Conservation (phyloP, 352 stramenopile genomes). For the Pythium diclinum region DNA sequence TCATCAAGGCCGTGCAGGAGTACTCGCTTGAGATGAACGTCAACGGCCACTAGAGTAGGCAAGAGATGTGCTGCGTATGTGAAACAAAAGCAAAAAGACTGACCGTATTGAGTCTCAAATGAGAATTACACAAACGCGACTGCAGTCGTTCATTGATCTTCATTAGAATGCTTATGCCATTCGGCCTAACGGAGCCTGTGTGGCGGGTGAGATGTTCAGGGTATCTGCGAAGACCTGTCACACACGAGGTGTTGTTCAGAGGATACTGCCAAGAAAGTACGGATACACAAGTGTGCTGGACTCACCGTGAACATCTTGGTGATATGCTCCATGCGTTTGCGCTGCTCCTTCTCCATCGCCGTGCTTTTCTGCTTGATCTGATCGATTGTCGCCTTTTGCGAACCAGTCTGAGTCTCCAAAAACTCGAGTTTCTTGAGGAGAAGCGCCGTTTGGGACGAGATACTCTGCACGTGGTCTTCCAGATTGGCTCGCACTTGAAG, state of each 20-base stretch:
- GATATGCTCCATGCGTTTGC: slow-evolving; percentile 71
- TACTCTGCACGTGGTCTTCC: slow-evolving; percentile 49
- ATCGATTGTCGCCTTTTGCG: slow-evolving; percentile 38
- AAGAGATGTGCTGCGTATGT: neutral
- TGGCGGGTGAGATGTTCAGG: slow-evolving; percentile 49
- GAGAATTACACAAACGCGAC: slow-evolving; percentile 16
- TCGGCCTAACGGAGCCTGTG: slow-evolving; percentile 15
- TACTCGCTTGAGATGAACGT: slow-evolving; percentile 87
- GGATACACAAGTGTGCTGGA: slow-evolving; percentile 5
- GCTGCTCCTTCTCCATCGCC: slow-evolving; percentile 65
- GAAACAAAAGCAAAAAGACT: slow-evolving; percentile 1
- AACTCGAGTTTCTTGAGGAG: slow-evolving; percentile 58
- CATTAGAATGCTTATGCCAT: slow-evolving; percentile 20
- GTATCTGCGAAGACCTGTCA: slow-evolving; percentile 61
- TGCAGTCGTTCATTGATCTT: neutral
- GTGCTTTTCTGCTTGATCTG: slow-evolving; percentile 48
- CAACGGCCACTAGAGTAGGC: slow-evolving; percentile 30
- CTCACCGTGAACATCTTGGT: slow-evolving; percentile 72
- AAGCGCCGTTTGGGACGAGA: slow-evolving; percentile 37
- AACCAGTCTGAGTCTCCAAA: slow-evolving; percentile 41
- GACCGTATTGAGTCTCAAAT: slow-evolving; percentile 7
- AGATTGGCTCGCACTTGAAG: slow-evolving; percentile 44
- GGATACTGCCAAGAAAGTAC: neutral
- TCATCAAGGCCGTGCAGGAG: slow-evolving; percentile 96
- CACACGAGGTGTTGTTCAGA: neutral